A percentile compares a stretch with the other conserved stretches of the same genome.
phyloP scores from a whole-genome alignment of 2,329 filamentous ascomycete genomes.

The Talaromyces pinophilus region DNA sequence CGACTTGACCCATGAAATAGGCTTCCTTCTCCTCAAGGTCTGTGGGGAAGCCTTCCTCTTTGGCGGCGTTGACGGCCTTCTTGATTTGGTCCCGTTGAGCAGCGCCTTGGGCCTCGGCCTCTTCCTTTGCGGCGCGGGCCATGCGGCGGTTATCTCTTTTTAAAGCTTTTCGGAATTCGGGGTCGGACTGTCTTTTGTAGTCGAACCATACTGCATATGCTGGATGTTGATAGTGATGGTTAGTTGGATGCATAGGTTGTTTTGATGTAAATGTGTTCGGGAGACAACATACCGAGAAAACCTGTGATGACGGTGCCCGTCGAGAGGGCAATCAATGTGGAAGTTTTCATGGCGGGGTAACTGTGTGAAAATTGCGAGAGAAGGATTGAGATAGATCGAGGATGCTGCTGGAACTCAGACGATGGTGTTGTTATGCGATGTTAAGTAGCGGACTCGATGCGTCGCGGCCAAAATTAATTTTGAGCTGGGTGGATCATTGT shows the following conservation, averaged over 20 bases:
- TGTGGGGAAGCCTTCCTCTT: constrained; percentile 86
- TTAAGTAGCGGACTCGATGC: constrained; percentile 6
- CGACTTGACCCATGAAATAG: constrained; percentile 96
- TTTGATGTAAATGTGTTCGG: background rate
- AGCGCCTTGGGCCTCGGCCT: constrained; percentile 49
- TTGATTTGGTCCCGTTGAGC: constrained; percentile 67
- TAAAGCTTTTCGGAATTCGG: constrained; percentile 62
- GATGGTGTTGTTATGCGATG: constrained; percentile 6
- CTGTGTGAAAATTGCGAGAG: background rate
- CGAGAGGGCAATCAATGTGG: constrained; percentile 60
- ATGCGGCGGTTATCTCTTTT: constrained; percentile 52
- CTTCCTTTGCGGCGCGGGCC: constrained; percentile 51
- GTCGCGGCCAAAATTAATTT: constrained; percentile 23
- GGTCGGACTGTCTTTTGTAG: constrained; percentile 64
- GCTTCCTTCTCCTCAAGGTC: constrained; percentile 91
- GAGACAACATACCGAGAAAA: constrained; percentile 50
- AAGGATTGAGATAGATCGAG: background rate
- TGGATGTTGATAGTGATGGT: constrained; percentile 29
- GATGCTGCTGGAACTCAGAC: background rate
- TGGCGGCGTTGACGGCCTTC: constrained; percentile 73
- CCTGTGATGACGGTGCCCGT: constrained; percentile 61
- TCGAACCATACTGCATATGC: constrained; percentile 69
- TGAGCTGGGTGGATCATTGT: constrained; percentile 35
- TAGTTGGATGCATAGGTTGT: background rate
- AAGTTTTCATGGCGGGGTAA: constrained; percentile 51